Conservation (phyloP, 331 rosid species). For the Pyracantha coccinea region DNA sequence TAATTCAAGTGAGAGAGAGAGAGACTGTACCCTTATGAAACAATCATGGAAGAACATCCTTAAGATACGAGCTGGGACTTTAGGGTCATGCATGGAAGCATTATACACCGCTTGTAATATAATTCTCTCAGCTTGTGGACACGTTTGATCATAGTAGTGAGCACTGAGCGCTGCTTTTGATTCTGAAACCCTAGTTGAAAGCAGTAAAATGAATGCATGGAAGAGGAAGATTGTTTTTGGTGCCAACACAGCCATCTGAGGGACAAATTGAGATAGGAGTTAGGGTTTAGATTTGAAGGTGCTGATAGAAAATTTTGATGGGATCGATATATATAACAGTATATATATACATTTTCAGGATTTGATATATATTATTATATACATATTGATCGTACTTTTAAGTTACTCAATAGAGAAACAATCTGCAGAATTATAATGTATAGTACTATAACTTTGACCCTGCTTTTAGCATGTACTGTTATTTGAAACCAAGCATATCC, state of each 20-base stretch:
- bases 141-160: slow-evolving; percentile 45
- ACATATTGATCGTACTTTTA: slow-evolving; percentile 24
- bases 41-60: slow-evolving; percentile 91
- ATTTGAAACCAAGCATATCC: slow-evolving; percentile 28
- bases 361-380: not conserved
- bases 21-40: slow-evolving; percentile 58
- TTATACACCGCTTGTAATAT: slow-evolving; percentile 43
- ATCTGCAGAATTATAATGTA: no score
- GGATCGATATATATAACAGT: not conserved
- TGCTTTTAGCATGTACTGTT: not conserved
- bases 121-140: slow-evolving; percentile 59
- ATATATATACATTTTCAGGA: not conserved
- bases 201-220: slow-evolving; percentile 11
- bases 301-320: not conserved
- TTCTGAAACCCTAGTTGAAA: slow-evolving; percentile 18
- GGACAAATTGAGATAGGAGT: not conserved
- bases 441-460: slow-evolving; percentile 24
- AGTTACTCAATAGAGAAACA: slow-evolving; percentile 43
- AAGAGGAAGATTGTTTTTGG: slow-evolving; percentile 1
- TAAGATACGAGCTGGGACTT: slow-evolving; percentile 72
- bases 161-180: slow-evolving; percentile 44
- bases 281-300: not conserved
- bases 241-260: slow-evolving; percentile 26
- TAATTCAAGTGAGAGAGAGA: not conserved
- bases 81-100: slow-evolving; percentile 58